Evolutionary conservation across 352 stramenopile species (phyloP).

Genomic region (Phytophthora citricola): DNA sequence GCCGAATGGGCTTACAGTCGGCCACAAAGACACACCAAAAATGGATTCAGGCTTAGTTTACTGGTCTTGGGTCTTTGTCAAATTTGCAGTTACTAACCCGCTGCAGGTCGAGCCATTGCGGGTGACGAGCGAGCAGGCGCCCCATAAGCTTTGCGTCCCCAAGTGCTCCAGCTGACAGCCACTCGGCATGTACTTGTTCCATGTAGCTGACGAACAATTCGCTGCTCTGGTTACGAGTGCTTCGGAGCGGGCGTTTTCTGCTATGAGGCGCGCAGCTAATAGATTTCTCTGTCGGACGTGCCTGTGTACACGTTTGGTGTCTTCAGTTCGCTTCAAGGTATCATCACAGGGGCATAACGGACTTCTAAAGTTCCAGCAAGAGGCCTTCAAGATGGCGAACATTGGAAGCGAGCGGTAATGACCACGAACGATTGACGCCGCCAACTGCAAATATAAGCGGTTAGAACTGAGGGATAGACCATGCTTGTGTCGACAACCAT

Average conservation of each 20-base stretch:
- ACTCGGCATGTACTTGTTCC: conserved; percentile 17
- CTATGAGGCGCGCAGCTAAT: background rate
- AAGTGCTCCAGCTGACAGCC: conserved; percentile 19
- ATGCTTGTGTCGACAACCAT: background rate
- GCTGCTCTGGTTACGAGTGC: background rate
- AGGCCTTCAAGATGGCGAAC: no score
- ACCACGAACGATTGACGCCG: no score
- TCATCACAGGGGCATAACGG: background rate
- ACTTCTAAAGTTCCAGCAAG: no score
- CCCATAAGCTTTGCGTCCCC: conserved; percentile 20
- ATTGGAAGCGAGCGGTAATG: no score
- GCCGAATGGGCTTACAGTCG: conserved; percentile 1
- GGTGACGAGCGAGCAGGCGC: conserved; percentile 18
- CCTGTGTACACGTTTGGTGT: no score
- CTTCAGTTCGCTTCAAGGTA: background rate
- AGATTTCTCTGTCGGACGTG: no score
- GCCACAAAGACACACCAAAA: conserved; percentile 7
- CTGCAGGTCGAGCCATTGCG: conserved; percentile 30
- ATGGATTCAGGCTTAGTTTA: background rate
- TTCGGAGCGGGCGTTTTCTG: conserved; percentile 4
- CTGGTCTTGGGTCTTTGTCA: background rate
- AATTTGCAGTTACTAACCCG: background rate
- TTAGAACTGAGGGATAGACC: no score
- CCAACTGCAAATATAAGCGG: no score
- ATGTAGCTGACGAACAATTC: conserved; percentile 3